A percentile compares a stretch with the other conserved stretches of the same genome.
Evolutionary conservation across 805 yeast species (phyloP).

Genomic region (Nakazawaea laoshanensis): DNA sequence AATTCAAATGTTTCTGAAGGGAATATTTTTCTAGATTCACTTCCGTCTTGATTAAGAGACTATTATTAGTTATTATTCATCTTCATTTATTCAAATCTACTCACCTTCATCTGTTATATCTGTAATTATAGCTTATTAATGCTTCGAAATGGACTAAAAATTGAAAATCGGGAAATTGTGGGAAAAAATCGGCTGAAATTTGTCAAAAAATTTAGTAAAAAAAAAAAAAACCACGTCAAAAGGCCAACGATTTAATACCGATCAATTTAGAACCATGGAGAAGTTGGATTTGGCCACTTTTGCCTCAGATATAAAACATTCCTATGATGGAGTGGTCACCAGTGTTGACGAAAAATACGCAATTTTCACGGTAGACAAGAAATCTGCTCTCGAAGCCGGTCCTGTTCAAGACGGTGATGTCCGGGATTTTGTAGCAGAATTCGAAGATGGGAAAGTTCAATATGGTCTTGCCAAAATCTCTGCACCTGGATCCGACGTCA

Average conservation of each 20-base stretch:
- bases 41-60: slow-evolving; percentile 4
- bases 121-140: too few species aligned
- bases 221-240: background rate
- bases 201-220: background rate
- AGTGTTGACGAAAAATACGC: slow-evolving; percentile 69
- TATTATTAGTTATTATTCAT: too few species aligned
- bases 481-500: slow-evolving; percentile 87
- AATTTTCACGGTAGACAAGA: slow-evolving; percentile 66
- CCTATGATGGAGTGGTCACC: slow-evolving; percentile 71
- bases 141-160: too few species aligned
- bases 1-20: slow-evolving; percentile 5
- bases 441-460: slow-evolving; percentile 82
- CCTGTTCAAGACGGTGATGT: slow-evolving; percentile 57
- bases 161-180: too few species aligned
- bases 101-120: background rate
- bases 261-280: slow-evolving; percentile 30
- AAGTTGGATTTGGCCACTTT: slow-evolving; percentile 55
- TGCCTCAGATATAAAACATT: slow-evolving; percentile 64
- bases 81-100: background rate
- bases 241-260: background rate
- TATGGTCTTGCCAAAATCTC: slow-evolving; percentile 83
- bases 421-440: slow-evolving; percentile 69
- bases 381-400: slow-evolving; percentile 37
- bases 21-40: slow-evolving; percentile 10
- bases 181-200: background rate